Evolutionary conservation across 2,329 filamentous ascomycete genomes (phyloP).

Genomic region (Dendryphion nanum): DNA sequence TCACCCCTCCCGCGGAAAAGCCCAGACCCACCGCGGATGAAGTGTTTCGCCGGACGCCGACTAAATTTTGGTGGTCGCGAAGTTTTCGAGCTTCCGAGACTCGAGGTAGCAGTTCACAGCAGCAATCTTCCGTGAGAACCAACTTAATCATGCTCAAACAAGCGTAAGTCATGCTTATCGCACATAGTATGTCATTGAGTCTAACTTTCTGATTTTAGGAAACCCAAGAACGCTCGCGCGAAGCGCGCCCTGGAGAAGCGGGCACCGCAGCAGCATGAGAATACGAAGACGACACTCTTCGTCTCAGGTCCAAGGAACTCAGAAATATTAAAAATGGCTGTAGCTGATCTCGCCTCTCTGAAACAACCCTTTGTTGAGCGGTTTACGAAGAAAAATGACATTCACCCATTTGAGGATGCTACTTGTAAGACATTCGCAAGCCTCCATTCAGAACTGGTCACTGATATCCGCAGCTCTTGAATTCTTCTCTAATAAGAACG

Average conservation of each 20-base stretch:
- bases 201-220: constrained; percentile 50
- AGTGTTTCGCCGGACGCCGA: constrained; percentile 5
- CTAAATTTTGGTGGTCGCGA: constrained; percentile 8
- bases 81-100: constrained; percentile 9
- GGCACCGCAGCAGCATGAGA: constrained; percentile 84
- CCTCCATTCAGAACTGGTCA: neutral
- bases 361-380: constrained; percentile 83
- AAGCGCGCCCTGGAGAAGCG: constrained; percentile 93
- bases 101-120: neutral
- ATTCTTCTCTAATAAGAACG: constrained; percentile 97
- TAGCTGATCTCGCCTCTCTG: constrained; percentile 81
- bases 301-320: constrained; percentile 85
- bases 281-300: constrained; percentile 86
- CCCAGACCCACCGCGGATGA: constrained; percentile 2
- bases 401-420: constrained; percentile 91
- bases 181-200: no score
- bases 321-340: constrained; percentile 75
- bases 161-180: constrained; percentile 6
- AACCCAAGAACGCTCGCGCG: constrained; percentile 80
- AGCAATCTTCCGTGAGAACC: no score
- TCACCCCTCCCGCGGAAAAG: neutral
- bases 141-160: constrained; percentile 6
- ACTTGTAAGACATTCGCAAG: constrained; percentile 46
- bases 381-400: constrained; percentile 95
- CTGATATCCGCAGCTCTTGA: constrained; percentile 60